Base-by-base conservation (phyloP, 108 stramenopile genomes). In the Skeletonema costatum region DNA sequence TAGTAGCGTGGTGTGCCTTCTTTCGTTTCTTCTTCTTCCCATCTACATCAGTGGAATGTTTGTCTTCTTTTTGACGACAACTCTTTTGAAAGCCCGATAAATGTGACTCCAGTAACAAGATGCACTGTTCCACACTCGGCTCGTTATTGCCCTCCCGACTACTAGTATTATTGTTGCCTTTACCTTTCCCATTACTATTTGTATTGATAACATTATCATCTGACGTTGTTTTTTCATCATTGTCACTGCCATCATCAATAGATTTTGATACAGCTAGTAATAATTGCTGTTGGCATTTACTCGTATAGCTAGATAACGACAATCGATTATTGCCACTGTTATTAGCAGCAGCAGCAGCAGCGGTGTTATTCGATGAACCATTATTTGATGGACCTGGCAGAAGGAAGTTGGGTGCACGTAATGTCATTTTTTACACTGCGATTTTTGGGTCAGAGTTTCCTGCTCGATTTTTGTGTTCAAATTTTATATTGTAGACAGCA, bases 91-190 rank as follows among this genome's bases (percentile, higher is more conserved):
- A 71, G 21, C n/a, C 30, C 8, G 30, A 8, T 39, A 71, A 42
- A 29, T 42, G 41, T 1, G 70, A 44, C 42, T 71, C 70, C 21
- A 71, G 39, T 31, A 71, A 42, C 21, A 61, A 17, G 41, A 71
- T 61, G 41, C 70, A 71, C 14, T 61, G 60, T 9, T 71, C 70
- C 60, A 71, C 41, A 60, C 36, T 71, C 31, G 70, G 70, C 25
- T 17, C 35, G 2, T 19, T 59, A 33, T 9, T 56, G 4, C 38
- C 17, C 16, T 56, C 17, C 17, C 41, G 58, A 17, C 41, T 36
- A 25, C 25, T 25, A 25, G 25, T 25, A n/a, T 32, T 12, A 38
- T 70, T 21, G 56, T 39, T 59, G 58, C 32, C 39, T 7, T 12
- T 42, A 6, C 8, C 46, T 36, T 41, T 46, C 35, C n/a, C 8